These are phyloP conservation scores for Typha latifolia DNA, from an alignment of 176 grass and related monocot genomes.

Conservation along the genomic window DNA sequence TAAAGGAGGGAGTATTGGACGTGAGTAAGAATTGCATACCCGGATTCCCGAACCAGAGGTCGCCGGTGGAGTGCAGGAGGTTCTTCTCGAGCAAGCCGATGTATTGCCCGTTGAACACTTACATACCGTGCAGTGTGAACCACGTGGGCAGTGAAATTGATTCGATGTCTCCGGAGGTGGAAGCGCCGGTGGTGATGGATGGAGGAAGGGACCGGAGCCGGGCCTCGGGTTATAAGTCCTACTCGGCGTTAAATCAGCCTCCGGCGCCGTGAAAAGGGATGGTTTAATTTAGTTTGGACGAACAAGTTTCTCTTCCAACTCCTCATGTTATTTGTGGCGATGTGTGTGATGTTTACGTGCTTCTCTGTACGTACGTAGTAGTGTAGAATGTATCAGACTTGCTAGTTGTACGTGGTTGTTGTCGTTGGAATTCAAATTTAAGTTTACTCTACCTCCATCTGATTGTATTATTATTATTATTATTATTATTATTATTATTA, in stretches of 20 bases:
- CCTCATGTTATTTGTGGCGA: too few relatives aligned
- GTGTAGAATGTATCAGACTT: too few relatives aligned
- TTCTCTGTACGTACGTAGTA: too few relatives aligned
- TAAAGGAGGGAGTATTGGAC: slow-evolving; percentile 40
- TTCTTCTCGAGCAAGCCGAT: slow-evolving; percentile 32
- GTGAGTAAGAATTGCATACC: slow-evolving; percentile 76
- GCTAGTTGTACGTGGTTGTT: too few relatives aligned
- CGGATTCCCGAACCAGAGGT: slow-evolving; percentile 46
- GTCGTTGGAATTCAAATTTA: too few relatives aligned
- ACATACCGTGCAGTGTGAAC: slow-evolving; percentile 35
- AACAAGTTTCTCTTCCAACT: too few relatives aligned
- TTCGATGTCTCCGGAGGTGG: neutral
- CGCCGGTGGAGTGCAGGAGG: slow-evolving; percentile 51
- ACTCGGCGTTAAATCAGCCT: slow-evolving; percentile 19
- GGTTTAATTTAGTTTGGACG: neutral
- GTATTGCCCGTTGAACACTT: slow-evolving; percentile 33
- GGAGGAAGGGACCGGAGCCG: slow-evolving; percentile 5
- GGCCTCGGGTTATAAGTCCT: slow-evolving; percentile 24
- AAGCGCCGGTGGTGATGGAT: neutral
- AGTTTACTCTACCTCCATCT: too few relatives aligned
- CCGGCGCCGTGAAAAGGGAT: neutral
- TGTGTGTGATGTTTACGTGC: too few relatives aligned
- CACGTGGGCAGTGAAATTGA: neutral
- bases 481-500: too few relatives aligned
- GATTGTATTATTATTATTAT: too few relatives aligned